phyloP scores from a whole-genome alignment of 495 filamentous ascomycete species.

The Neurospora terricola region DNA sequence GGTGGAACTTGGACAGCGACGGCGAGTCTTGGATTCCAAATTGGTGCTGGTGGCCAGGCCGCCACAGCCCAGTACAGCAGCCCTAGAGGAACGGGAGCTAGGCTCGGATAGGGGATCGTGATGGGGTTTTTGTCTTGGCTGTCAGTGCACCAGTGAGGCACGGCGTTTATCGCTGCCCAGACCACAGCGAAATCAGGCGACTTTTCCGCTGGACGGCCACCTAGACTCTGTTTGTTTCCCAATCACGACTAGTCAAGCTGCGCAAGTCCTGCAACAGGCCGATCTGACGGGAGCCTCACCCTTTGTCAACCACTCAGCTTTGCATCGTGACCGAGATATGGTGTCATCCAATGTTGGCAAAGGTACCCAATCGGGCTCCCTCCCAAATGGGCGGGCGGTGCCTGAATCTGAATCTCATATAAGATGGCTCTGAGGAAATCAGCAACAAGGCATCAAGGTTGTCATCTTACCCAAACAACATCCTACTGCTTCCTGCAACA shows the following conservation, averaged over 20 bases:
- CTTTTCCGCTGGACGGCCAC: background rate
- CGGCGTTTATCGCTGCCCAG: background rate
- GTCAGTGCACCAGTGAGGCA: background rate
- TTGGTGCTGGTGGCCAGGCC: background rate
- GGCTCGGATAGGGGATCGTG: background rate
- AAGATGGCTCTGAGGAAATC: background rate
- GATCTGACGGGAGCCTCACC: background rate
- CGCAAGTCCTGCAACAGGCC: background rate
- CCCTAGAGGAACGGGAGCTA: background rate
- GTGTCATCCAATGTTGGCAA: background rate
- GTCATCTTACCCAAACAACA: background rate
- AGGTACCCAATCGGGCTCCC: background rate
- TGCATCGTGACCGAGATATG: background rate
- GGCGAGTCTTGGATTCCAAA: background rate
- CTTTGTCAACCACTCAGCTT: background rate
- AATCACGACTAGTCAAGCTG: background rate
- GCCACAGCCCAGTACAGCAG: background rate
- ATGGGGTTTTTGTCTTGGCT: background rate
- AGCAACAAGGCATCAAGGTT: background rate
- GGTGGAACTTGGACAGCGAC: background rate
- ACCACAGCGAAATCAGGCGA: background rate
- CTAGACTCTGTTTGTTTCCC: background rate
- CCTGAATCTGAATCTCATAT: background rate
- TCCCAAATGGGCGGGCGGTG: background rate
- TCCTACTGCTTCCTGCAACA: background rate